Evolutionary conservation across 768 basidiomycete species (phyloP).

Genomic region (Auriscalpium microsporum): DNA sequence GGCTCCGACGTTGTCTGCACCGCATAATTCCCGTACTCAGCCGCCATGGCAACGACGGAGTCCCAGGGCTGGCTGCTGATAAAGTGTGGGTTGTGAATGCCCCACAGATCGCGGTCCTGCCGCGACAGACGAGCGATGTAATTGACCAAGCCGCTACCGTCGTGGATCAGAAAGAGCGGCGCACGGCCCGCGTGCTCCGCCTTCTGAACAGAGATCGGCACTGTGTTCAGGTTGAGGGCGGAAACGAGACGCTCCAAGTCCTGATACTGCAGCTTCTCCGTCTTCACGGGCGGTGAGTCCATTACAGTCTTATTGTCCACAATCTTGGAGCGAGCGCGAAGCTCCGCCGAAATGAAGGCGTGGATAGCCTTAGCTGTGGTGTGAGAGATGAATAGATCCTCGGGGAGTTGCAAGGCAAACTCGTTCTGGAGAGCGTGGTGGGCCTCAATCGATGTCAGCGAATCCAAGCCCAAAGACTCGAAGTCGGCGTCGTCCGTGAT

Average conservation of each 20-base stretch:
- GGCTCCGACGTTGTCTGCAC: conserved; percentile 31
- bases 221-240: conserved; percentile 19
- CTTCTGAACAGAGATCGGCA: conserved; percentile 31
- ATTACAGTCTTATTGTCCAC: background rate
- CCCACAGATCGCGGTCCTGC: conserved; percentile 50
- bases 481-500: conserved; percentile 41
- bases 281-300: background rate
- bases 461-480: conserved; percentile 50
- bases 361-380: conserved; percentile 34
- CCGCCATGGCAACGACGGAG: conserved; percentile 43
- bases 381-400: conserved; percentile 32
- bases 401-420: conserved; percentile 35
- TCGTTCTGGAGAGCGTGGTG: conserved; percentile 37
- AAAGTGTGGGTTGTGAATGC: conserved; percentile 49
- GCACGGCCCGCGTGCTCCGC: conserved; percentile 10
- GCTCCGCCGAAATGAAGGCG: conserved; percentile 18
- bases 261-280: too few relatives aligned
- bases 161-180: conserved; percentile 63
- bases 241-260: background rate
- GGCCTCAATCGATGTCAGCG: conserved; percentile 55
- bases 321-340: background rate
- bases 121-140: conserved; percentile 40
- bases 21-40: conserved; percentile 34
- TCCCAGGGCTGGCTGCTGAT: conserved; percentile 37
- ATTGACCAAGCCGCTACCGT: conserved; percentile 56